These are phyloP conservation scores for Thalassiosira hispida DNA, from an alignment of 352 stramenopile species.

Conservation along the genomic window DNA sequence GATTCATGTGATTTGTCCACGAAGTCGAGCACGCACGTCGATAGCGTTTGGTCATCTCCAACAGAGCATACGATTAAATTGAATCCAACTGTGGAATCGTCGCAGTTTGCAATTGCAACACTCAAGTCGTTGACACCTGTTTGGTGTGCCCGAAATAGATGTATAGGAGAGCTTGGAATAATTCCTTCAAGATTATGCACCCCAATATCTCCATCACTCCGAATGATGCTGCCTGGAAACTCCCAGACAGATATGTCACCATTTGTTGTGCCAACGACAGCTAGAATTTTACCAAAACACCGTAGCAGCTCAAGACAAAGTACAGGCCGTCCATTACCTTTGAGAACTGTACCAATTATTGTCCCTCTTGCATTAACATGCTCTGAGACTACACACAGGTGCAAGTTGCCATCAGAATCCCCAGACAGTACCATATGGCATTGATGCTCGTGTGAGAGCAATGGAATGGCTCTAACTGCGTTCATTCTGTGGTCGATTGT, in stretches of 20 bases:
- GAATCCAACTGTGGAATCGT: not conserved
- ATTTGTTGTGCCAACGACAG: slow-evolving; percentile 63
- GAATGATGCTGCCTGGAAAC: slow-evolving; percentile 34
- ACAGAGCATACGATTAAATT: slow-evolving; percentile 31
- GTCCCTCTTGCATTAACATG: slow-evolving; percentile 9
- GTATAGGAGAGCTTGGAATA: slow-evolving; percentile 15
- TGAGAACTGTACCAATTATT: slow-evolving; percentile 37
- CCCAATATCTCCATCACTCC: slow-evolving; percentile 4
- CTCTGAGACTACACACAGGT: slow-evolving; percentile 62
- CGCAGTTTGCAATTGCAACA: slow-evolving; percentile 8
- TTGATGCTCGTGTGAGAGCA: slow-evolving; percentile 22
- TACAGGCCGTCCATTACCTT: slow-evolving; percentile 51
- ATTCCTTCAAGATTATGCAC: slow-evolving; percentile 10
- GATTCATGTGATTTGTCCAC: not conserved
- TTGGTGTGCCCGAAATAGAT: slow-evolving; percentile 31
- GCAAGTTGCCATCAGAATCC: slow-evolving; percentile 68
- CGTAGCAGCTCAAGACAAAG: slow-evolving; percentile 59
- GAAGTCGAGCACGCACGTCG: slow-evolving; percentile 26
- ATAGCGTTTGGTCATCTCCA: slow-evolving; percentile 51
- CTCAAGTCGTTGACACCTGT: slow-evolving; percentile 46
- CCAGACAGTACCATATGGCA: slow-evolving; percentile 61
- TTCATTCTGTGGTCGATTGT: slow-evolving; percentile 79
- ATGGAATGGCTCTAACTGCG: slow-evolving; percentile 54
- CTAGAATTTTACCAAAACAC: slow-evolving; percentile 40
- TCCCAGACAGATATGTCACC: slow-evolving; percentile 63